Conservation (phyloP, 371 early-diverging fungal species). For the Mortierella sp. region DNA sequence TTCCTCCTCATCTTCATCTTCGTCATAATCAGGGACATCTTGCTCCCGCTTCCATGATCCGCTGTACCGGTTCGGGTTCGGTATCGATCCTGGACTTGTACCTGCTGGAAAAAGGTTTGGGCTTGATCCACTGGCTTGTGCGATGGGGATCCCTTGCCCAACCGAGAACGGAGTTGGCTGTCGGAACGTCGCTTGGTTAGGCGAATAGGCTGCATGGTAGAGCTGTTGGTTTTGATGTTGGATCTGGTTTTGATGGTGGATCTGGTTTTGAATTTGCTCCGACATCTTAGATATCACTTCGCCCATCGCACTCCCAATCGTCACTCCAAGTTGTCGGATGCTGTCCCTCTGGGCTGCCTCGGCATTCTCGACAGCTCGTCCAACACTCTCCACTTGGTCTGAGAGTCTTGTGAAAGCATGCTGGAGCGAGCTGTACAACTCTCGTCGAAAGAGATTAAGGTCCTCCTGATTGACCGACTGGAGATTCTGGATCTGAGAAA, state of each 20-base stretch:
- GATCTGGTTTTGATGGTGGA: constrained; percentile 29
- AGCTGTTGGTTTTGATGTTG: constrained; percentile 10
- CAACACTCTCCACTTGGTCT: constrained; percentile 42
- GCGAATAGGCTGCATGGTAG: constrained; percentile 11
- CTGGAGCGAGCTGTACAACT: constrained; percentile 40
- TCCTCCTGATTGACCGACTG: constrained; percentile 28
- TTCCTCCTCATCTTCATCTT: constrained; percentile 33
- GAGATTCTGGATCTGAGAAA: constrained; percentile 39
- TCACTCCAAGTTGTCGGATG: constrained; percentile 24
- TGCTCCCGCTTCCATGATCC: constrained; percentile 21
- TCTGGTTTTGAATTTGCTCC: constrained; percentile 32
- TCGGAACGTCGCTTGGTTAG: constrained; percentile 30
- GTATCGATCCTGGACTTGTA: constrained; percentile 6
- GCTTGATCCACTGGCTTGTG: neutral
- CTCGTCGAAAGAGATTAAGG: constrained; percentile 38
- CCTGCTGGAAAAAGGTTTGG: constrained; percentile 11
- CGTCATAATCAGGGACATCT: constrained; percentile 9
- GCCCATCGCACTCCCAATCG: constrained; percentile 37
- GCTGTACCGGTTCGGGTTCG: constrained; percentile 2
- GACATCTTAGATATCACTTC: constrained; percentile 37
- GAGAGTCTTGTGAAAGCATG: constrained; percentile 38
- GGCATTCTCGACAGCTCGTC: constrained; percentile 31
- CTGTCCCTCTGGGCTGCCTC: constrained; percentile 31
- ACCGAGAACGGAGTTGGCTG: constrained; percentile 26
- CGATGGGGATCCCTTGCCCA: constrained; percentile 3